Base-by-base conservation (phyloP, 768 basidiomycete genomes). In the Suillus placidus region DNA sequence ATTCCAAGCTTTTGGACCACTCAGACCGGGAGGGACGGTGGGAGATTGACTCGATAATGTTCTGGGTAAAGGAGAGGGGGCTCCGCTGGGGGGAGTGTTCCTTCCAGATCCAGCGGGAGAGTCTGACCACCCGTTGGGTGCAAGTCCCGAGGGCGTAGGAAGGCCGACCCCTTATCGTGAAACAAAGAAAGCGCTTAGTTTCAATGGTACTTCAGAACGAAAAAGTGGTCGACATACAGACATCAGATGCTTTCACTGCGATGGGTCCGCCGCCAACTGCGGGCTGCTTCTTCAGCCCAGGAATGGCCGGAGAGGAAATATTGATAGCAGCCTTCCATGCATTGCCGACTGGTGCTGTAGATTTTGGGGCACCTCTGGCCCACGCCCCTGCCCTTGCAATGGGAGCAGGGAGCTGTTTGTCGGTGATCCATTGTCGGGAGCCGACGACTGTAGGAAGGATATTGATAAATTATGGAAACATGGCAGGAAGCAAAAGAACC, bases 211-310 rank as follows among this genome's bases (percentile, higher is more conserved):
- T 16, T 35, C 43, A 20, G 9, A 1, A 30, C 18, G 32, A 18
- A 42, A 42, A 8, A 40, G 4, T 10, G 16, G n/a, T 52, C 20
- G 8, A 75, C 75, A 65, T 52, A 76, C 75, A 76, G 63, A 76
- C 71, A 49, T 75, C 73, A 60, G 34, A 64, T 20, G 72, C 66
- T 65, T 78, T 76, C 20, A 76, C 72, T 3, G 26, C 38, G 30
- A 78, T 37, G 7, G 69, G 49, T 7, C 75, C 75, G 23, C 75
- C 75, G 1, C 73, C 75, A 32, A 77, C 55, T 26, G 75, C 75
- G 58, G 75, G 75, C 60, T 40, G 57, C 57, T 57, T 3, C 62
- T 62, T 74, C 13, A 45, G 20, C 23, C 38, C 30, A n/a, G 58
- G 3, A 38, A 58, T 26, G 32, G 43, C 23, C 42, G 37, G 47